Evolutionary conservation across 495 filamentous ascomycete species (phyloP).

Genomic region (Poronia punctata): DNA sequence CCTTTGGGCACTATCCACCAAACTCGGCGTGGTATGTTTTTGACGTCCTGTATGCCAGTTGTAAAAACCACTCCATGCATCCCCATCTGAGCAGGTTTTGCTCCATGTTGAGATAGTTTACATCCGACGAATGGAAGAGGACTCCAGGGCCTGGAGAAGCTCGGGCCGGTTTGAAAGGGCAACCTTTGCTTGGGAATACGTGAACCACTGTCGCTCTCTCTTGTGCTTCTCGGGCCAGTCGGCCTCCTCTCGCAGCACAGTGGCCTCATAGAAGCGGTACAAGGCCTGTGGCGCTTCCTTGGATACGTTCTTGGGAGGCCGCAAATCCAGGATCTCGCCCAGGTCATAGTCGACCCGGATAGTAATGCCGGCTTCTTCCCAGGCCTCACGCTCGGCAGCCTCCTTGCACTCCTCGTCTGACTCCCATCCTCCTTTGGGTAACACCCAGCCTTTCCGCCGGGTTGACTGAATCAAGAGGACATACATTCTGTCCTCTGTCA

Average conservation of each 20-base stretch:
- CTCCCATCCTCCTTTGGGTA: slow-evolving; percentile 98
- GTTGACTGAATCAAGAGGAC: slow-evolving; percentile 93
- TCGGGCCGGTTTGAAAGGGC: slow-evolving; percentile 75
- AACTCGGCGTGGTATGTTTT: slow-evolving; percentile 1
- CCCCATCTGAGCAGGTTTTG: slow-evolving; percentile 9
- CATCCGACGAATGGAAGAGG: slow-evolving; percentile 59
- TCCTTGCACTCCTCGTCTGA: slow-evolving; percentile 67
- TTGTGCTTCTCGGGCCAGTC: slow-evolving; percentile 96
- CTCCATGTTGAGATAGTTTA: slow-evolving; percentile 7
- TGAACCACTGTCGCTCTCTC: slow-evolving; percentile 81
- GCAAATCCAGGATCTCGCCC: slow-evolving; percentile 75
- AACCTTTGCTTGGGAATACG: slow-evolving; percentile 69
- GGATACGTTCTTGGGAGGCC: slow-evolving; percentile 51
- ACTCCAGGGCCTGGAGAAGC: slow-evolving; percentile 75
- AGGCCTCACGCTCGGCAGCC: slow-evolving; percentile 70
- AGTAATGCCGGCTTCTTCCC: slow-evolving; percentile 93
- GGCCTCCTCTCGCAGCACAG: slow-evolving; percentile 69
- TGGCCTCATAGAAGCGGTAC: slow-evolving; percentile 85
- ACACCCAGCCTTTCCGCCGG: slow-evolving; percentile 80
- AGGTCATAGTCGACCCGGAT: slow-evolving; percentile 76
- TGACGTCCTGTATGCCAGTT: slow-evolving; percentile 7
- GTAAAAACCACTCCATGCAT: slow-evolving; percentile 2
- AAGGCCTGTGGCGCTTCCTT: slow-evolving; percentile 65
- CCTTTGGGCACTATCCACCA: slow-evolving; percentile 3
- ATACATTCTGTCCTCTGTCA: slow-evolving; percentile 54